These are phyloP conservation scores for Cyanodermella asteris DNA, from an alignment of 2,329 filamentous ascomycete species.

Conservation along the genomic window DNA sequence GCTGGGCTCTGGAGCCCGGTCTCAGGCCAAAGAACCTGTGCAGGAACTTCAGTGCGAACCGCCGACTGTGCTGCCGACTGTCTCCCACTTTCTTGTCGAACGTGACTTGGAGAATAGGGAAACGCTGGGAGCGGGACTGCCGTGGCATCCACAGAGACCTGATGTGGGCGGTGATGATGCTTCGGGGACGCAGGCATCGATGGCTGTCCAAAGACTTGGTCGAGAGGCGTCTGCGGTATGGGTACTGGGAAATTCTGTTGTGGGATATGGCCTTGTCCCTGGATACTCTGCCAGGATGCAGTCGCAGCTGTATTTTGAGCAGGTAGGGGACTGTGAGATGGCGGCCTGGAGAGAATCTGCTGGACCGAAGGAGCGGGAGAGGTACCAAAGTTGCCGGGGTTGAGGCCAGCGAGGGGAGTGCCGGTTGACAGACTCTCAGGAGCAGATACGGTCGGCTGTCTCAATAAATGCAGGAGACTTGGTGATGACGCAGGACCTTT, in stretches of 20 bases:
- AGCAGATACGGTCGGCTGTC: too few species aligned
- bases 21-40: conserved; percentile 5
- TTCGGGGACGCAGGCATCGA: conserved; percentile 36
- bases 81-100: neutral
- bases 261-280: conserved; percentile 18
- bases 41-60: conserved; percentile 1
- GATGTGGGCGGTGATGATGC: conserved; percentile 30
- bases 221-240: conserved; percentile 30
- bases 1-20: conserved; percentile 13
- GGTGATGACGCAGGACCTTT: neutral
- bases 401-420: conserved; percentile 3
- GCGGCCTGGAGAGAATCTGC: too few species aligned
- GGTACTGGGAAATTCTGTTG: conserved; percentile 5
- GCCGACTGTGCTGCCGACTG: neutral
- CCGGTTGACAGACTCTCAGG: conserved; percentile 1
- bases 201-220: conserved; percentile 29
- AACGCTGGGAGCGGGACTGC: conserved; percentile 30
- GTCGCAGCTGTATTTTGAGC: conserved; percentile 13
- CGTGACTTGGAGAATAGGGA: conserved; percentile 14
- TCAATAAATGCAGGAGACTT: conserved; percentile 2
- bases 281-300: conserved; percentile 29
- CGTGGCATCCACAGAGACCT: conserved; percentile 23
- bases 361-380: conserved; percentile 3
- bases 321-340: conserved; percentile 20
- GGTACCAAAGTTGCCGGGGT: neutral